Evolutionary conservation across 805 yeast species (phyloP), one percentile per base, ranked within the genome.

Genomic region (Metschnikowia lunata): DNA sequence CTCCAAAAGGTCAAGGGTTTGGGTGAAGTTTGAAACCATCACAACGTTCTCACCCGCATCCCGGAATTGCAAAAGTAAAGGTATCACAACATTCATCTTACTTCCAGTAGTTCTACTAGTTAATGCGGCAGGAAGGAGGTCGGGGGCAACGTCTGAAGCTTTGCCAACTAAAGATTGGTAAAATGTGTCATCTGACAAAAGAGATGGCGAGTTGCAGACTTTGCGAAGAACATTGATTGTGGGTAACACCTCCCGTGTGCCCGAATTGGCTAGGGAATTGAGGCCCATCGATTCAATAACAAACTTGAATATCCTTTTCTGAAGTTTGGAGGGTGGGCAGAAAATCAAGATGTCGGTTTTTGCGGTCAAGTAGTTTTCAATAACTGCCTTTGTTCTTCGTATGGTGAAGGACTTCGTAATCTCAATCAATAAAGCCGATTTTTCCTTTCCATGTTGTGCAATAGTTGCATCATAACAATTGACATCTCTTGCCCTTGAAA

Each of bases 11-110:
- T 91, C 96, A 30, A 91, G 70, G 0, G 96, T 88, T 55, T 86
- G 84, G 0, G 97, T 91, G 50, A 82, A 90, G 50, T 91, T 88
- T 0, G 97, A 89, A 1, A 90, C 85, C 26, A 91, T 63, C 1
- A 91, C 97, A 2, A 84, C 79, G 59, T 90, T 91, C 57, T 91
- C 97, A 7, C 62, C 54, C 4, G 57, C 51, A 2, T 55, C 46
- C 26, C 61, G 60, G 2, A 88, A 71, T 36, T 76, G 75, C 1
- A 68, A 60, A 5, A 93, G 51, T 8, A 90, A 59, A 2, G 77
- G 73, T 30, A 80, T 71, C 7, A 91, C 63, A 0, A 84, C 69
- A 35, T 68, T 66, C 26, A 89, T 66, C 58, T 91, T 91, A 2
- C 96, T 95, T 1, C 55, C 47, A 1, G 52, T 45, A 6, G 50